phyloP scores from a whole-genome alignment of 2,329 filamentous ascomycete genomes.

The Beauveria asiatica region DNA sequence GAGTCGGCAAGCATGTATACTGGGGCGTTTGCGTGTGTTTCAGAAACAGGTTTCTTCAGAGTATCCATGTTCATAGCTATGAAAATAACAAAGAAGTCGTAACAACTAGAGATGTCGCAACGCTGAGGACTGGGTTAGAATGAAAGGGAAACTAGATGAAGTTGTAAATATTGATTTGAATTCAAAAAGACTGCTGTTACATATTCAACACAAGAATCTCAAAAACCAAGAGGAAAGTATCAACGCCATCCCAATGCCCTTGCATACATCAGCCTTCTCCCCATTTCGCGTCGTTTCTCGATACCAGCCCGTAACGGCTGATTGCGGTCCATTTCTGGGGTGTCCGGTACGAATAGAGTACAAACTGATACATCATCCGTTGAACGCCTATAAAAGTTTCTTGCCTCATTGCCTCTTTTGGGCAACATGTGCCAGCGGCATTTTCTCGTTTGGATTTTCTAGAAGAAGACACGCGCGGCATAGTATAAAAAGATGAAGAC shows the following conservation, averaged over 20 bases:
- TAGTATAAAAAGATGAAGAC: constrained; percentile 70
- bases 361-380: background rate
- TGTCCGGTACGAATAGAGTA: background rate
- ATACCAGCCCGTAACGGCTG: background rate
- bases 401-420: too few relatives aligned
- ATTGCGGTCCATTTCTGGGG: too few relatives aligned
- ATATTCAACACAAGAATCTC: background rate
- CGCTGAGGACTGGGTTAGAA: background rate
- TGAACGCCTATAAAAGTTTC: too few relatives aligned
- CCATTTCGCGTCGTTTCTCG: background rate
- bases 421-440: too few relatives aligned
- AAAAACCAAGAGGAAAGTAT: background rate
- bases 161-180: background rate
- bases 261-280: background rate
- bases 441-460: constrained; percentile 12
- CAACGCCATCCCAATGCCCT: constrained; percentile 7
- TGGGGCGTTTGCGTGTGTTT: constrained; percentile 5
- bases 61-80: constrained; percentile 7
- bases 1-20: constrained; percentile 10
- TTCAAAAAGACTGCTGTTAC: background rate
- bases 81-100: background rate
- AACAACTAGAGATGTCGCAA: background rate
- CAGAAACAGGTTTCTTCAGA: background rate
- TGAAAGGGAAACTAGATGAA: background rate
- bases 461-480: constrained; percentile 55